Conservation (phyloP, 345 rosid species). For the Odontarrhena argentea region DNA sequence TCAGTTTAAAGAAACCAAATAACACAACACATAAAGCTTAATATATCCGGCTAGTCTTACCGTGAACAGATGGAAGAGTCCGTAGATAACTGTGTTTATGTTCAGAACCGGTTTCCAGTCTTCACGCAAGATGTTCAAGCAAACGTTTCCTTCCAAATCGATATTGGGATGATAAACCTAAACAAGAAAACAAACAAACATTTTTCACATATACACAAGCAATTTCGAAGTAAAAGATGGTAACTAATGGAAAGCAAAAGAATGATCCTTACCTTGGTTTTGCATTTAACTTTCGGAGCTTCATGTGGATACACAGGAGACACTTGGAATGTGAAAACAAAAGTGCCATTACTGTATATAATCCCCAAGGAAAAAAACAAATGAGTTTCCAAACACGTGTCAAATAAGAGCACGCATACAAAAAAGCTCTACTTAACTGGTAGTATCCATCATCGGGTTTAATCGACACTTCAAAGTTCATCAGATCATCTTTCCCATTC, state of each 20-base stretch:
- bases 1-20: background rate
- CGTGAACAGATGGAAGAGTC: constrained; percentile 90
- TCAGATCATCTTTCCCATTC: constrained; percentile 78
- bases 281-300: constrained; percentile 96
- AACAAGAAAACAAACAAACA: constrained; percentile 2
- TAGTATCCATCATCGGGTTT: constrained; percentile 89
- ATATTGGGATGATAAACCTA: constrained; percentile 97
- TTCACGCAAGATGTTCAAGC: constrained; percentile 90
- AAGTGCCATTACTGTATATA: constrained; percentile 69
- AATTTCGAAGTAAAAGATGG: background rate
- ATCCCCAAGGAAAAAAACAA: background rate
- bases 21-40: constrained; percentile 7
- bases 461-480: constrained; percentile 81
- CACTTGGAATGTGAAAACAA: constrained; percentile 85
- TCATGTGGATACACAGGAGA: constrained; percentile 91
- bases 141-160: constrained; percentile 97
- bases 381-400: background rate
- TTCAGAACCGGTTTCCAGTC: constrained; percentile 99
- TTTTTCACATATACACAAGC: background rate
- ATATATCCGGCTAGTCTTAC: constrained; percentile 41
- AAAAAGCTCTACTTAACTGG: constrained; percentile 50
- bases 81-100: constrained; percentile 88
- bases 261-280: constrained; percentile 70
- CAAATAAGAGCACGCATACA: background rate
- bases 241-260: background rate